Percentiles rank a stretch among this genome's conserved stretches.
phyloP scores from a whole-genome alignment of 2,329 filamentous ascomycete species.

The Curvularia verruculosa region DNA sequence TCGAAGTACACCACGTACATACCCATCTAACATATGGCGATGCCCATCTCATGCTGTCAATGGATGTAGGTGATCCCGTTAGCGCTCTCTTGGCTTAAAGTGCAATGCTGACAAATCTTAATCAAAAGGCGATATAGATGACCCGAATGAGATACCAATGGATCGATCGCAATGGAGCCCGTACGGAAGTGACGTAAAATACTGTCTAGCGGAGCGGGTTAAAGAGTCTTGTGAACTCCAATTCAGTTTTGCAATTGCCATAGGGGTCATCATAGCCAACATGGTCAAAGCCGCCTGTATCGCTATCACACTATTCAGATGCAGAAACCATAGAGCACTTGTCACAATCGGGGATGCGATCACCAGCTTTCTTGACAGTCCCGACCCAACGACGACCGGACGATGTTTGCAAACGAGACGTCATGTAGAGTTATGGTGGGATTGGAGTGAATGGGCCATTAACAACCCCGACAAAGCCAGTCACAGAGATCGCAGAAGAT shows the following conservation, averaged over 20 bases:
- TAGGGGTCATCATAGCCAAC: slow-evolving; percentile 16
- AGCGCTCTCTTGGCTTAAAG: no score
- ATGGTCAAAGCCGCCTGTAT: slow-evolving; percentile 15
- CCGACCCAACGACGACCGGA: slow-evolving; percentile 20
- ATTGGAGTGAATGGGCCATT: background rate
- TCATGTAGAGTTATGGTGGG: slow-evolving; percentile 3
- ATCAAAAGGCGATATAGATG: slow-evolving; percentile 1
- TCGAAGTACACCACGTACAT: background rate
- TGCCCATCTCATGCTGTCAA: slow-evolving; percentile 11
- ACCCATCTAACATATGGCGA: slow-evolving; percentile 21
- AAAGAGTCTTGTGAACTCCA: slow-evolving; percentile 35
- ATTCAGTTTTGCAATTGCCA: slow-evolving; percentile 34
- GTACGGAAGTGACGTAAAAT: slow-evolving; percentile 10
- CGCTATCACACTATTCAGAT: slow-evolving; percentile 20
- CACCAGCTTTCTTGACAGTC: slow-evolving; percentile 23
- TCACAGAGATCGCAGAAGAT: background rate
- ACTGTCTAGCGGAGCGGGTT: slow-evolving; percentile 29
- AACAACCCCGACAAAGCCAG: background rate
- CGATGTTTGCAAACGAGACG: slow-evolving; percentile 10
- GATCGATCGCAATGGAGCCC: slow-evolving; percentile 18
- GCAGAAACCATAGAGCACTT: slow-evolving; percentile 14
- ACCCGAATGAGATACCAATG: slow-evolving; percentile 10
- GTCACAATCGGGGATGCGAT: slow-evolving; percentile 34
- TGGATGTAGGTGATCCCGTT: background rate
- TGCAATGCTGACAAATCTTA: background rate